Conservation (phyloP, 768 basidiomycete genomes). For the Mycena capillaripes region DNA sequence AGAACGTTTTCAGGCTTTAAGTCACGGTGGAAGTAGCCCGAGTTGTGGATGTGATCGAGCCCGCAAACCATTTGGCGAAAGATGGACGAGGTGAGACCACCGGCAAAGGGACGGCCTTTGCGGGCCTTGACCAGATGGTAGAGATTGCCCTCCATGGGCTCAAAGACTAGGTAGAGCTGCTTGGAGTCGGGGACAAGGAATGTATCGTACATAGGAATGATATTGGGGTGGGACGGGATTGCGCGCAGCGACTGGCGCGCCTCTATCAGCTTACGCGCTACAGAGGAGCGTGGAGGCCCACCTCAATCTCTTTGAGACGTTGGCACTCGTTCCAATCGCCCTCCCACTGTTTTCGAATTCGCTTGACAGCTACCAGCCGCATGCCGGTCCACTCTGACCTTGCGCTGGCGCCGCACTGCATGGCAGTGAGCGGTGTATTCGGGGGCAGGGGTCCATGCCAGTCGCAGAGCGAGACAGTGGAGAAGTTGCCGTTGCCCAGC, state of each 20-base stretch:
- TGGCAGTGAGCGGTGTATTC: slow-evolving; percentile 91
- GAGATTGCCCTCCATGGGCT: slow-evolving; percentile 99
- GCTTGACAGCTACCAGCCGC: slow-evolving; percentile 95
- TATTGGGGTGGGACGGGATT: slow-evolving; percentile 95
- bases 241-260: slow-evolving; percentile 87
- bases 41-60: slow-evolving; percentile 90
- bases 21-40: slow-evolving; percentile 98
- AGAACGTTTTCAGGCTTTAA: slow-evolving; percentile 99
- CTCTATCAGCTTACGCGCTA: slow-evolving; percentile 32
- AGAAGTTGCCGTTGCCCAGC: slow-evolving; percentile 98
- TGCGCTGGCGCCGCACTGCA: slow-evolving; percentile 95
- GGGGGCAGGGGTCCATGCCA: slow-evolving; percentile 97
- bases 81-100: slow-evolving; percentile 94
- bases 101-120: slow-evolving; percentile 95
- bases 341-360: slow-evolving; percentile 98
- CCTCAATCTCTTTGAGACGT: slow-evolving; percentile 95
- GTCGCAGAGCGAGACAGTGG: slow-evolving; percentile 98
- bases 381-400: slow-evolving; percentile 95
- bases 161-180: slow-evolving; percentile 99
- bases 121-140: slow-evolving; percentile 99
- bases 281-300: slow-evolving; percentile 51
- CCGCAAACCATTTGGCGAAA: slow-evolving; percentile 94
- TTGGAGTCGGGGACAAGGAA: slow-evolving; percentile 96
- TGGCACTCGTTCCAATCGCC: slow-evolving; percentile 99
- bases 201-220: slow-evolving; percentile 99